These are phyloP conservation scores for Fraxinus dipetala DNA, from an alignment of 305 asterid species.

Conservation along the genomic window DNA sequence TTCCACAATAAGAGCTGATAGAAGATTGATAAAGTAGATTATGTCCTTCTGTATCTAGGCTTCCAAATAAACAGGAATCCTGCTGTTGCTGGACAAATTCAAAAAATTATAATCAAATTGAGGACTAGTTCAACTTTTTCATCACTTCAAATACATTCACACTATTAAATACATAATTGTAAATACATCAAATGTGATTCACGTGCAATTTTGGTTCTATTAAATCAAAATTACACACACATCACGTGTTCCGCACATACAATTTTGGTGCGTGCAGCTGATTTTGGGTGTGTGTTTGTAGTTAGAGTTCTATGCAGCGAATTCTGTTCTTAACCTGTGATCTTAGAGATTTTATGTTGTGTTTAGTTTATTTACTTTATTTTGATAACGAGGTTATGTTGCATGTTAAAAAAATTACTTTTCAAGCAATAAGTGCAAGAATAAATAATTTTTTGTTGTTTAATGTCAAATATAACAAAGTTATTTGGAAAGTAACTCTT, in stretches of 20 bases:
- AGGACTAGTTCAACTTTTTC: neutral
- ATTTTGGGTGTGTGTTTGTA: neutral
- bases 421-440: too few species aligned
- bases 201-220: neutral
- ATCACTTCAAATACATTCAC: neutral
- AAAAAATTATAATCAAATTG: neutral
- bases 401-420: too few species aligned
- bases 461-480: too few species aligned
- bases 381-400: too few species aligned
- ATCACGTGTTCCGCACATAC: neutral
- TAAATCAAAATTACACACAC: neutral
- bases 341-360: neutral
- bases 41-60: slow-evolving; percentile 40
- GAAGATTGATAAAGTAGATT: slow-evolving; percentile 79
- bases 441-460: too few species aligned
- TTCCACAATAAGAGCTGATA: slow-evolving; percentile 80
- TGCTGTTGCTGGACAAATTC: slow-evolving; percentile 51
- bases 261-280: neutral
- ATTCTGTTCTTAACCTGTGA: neutral
- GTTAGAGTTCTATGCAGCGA: neutral
- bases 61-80: slow-evolving; percentile 42
- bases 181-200: neutral
- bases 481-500: too few species aligned
- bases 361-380: neutral
- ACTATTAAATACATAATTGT: neutral